phyloP scores from a whole-genome alignment of 495 filamentous ascomycete genomes.

The Xylaria flabelliformis region DNA sequence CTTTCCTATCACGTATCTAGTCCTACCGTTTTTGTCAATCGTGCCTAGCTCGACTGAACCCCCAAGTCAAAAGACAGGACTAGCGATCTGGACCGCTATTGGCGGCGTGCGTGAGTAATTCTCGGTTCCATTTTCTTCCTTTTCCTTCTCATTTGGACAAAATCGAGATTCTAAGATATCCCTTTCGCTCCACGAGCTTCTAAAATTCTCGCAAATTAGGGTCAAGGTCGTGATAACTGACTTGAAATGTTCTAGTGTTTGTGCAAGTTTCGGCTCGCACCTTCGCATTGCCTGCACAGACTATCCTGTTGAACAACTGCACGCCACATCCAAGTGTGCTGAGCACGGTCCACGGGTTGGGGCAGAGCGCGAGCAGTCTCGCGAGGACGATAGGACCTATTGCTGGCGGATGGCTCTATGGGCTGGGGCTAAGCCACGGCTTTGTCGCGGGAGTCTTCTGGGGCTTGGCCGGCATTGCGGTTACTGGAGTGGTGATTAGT shows the following conservation, averaged over 20 bases:
- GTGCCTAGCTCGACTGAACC: constrained; percentile 67
- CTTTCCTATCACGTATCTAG: constrained; percentile 76
- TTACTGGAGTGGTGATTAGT: constrained; percentile 65
- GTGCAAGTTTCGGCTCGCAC: constrained; percentile 81
- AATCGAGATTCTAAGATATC: neutral
- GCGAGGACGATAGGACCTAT: constrained; percentile 79
- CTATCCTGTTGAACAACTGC: constrained; percentile 84
- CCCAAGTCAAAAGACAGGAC: constrained; percentile 68
- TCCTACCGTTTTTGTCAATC: constrained; percentile 74
- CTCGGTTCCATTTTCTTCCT: neutral
- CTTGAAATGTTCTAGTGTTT: constrained; percentile 46
- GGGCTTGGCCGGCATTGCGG: constrained; percentile 68
- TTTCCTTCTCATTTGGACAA: neutral
- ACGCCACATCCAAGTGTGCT: constrained; percentile 81
- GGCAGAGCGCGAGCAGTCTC: constrained; percentile 72
- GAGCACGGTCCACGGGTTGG: constrained; percentile 82
- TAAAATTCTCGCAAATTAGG: neutral
- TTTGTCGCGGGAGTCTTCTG: constrained; percentile 82
- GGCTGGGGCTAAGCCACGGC: constrained; percentile 70
- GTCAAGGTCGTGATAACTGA: neutral
- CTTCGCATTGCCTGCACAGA: constrained; percentile 77
- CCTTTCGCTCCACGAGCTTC: neutral
- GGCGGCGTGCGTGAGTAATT: constrained; percentile 52
- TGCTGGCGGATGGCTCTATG: constrained; percentile 73
- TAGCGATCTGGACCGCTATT: constrained; percentile 71